Evolutionary conservation across 2,329 filamentous ascomycete genomes (phyloP), one percentile per base, ranked within the genome.

Genomic region (Coniella lustricola): DNA sequence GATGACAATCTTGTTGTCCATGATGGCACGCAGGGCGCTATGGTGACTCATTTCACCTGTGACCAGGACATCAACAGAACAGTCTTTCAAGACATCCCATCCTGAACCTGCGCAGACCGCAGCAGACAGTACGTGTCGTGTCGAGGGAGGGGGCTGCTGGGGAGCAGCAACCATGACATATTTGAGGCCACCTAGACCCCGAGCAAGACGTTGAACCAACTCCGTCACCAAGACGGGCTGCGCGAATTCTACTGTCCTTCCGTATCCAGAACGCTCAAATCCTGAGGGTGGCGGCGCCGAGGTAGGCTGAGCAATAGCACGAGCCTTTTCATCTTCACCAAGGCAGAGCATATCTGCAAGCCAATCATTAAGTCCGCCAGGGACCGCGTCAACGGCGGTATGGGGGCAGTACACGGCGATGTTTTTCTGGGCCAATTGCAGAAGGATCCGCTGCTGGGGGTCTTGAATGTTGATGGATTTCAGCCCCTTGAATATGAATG

Each of bases 391-490:
- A 37, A 97, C 81, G 13, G 93, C 91, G 0, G 93, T 98, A 68
- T 98, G 93, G 0, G 93, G 93, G 56, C 85, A 90, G 72, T 97
- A 98, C 49, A 98, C 90, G 55, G 90, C 94, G 59, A 98, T 89
- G 32, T 91, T 90, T 64, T 87, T 82, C 54, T 87, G 85, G 40
- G 85, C 86, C 12, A 98, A 77, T 38, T 84, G 79, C 3, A 98
- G 75, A 29, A 98, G 79, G 7, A 87, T 87, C 37, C 83, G 78
- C 64, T 98, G 93, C 65, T 97, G 93, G 9, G 88, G 79, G 62
- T 98, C 87, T 53, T 77, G 76, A 41, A 90, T 78, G 31, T 88
- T 95, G 62, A 98, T 73, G 55, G 87, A 85, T 69, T 96, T 98
- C 57, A 98, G 76, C 46, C 87, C 87, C 42, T 87, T 82, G 74